Conservation (phyloP, 805 yeast species). For the Metschnikowia koreensis region DNA sequence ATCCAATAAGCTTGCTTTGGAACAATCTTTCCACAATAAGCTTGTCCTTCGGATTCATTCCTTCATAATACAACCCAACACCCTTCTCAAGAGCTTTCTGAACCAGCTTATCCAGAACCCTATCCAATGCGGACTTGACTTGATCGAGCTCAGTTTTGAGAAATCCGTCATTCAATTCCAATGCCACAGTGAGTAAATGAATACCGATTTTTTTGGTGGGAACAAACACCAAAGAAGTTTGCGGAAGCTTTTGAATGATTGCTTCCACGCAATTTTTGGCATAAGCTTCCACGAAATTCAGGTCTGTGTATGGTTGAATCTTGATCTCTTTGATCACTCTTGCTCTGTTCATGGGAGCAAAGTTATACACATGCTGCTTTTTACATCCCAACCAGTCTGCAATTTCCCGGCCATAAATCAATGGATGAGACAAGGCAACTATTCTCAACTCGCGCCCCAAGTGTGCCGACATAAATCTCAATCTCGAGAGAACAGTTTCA, state of each 20-base stretch:
- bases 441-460: constrained; percentile 55
- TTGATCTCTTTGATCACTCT: constrained; percentile 56
- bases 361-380: constrained; percentile 63
- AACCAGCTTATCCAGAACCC: constrained; percentile 8
- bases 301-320: constrained; percentile 37
- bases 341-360: constrained; percentile 59
- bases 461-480: constrained; percentile 68
- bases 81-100: constrained; percentile 41
- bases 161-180: constrained; percentile 4
- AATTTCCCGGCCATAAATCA: constrained; percentile 73
- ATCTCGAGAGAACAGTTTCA: constrained; percentile 68
- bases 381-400: constrained; percentile 84
- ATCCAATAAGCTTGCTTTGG: constrained; percentile 47
- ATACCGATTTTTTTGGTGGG: constrained; percentile 43
- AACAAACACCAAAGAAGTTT: constrained; percentile 45
- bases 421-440: constrained; percentile 66
- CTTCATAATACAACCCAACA: constrained; percentile 58
- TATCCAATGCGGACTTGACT: neutral
- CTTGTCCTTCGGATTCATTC: constrained; percentile 57
- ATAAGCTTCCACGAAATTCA: neutral
- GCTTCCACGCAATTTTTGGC: constrained; percentile 4
- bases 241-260: neutral
- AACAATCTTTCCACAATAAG: constrained; percentile 54
- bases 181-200: constrained; percentile 4
- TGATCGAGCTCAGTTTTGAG: constrained; percentile 2